These are phyloP conservation scores for Pterocarpus santalinus DNA, from an alignment of 306 rosid species.

Conservation along the genomic window DNA sequence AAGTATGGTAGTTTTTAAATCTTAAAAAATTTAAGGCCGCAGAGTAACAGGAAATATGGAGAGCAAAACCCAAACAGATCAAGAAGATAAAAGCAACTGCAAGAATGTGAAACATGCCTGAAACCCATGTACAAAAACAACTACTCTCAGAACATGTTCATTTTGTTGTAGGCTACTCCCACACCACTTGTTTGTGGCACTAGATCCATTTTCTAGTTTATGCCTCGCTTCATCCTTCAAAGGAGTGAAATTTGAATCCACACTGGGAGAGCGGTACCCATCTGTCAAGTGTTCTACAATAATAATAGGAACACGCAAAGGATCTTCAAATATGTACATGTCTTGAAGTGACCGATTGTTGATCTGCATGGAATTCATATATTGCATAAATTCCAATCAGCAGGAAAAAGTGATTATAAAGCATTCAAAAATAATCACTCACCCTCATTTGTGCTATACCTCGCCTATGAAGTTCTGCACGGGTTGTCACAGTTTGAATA, in stretches of 20 bases:
- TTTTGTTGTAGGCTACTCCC: slow-evolving; percentile 52
- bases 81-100: slow-evolving; percentile 37
- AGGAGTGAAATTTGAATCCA: slow-evolving; percentile 64
- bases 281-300: slow-evolving; percentile 77
- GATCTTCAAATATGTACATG: slow-evolving; percentile 83
- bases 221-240: slow-evolving; percentile 53
- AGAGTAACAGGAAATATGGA: neutral
- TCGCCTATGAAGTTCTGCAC: slow-evolving; percentile 94
- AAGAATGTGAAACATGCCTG: slow-evolving; percentile 75
- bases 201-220: slow-evolving; percentile 53
- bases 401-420: slow-evolving; percentile 29
- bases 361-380: slow-evolving; percentile 68
- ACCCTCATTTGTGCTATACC: slow-evolving; percentile 95
- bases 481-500: slow-evolving; percentile 73
- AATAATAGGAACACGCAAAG: slow-evolving; percentile 79
- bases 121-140: slow-evolving; percentile 96
- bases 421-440: slow-evolving; percentile 45
- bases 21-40: slow-evolving; percentile 14
- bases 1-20: neutral
- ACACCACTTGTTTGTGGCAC: slow-evolving; percentile 53
- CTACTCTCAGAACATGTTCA: slow-evolving; percentile 73
- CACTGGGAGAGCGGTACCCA: slow-evolving; percentile 61
- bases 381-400: slow-evolving; percentile 35
- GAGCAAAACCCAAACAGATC: slow-evolving; percentile 28
- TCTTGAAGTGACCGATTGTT: slow-evolving; percentile 89